These are phyloP conservation scores for Lactuca sativa DNA, from an alignment of 129 eudicot species.

Conservation along the genomic window DNA sequence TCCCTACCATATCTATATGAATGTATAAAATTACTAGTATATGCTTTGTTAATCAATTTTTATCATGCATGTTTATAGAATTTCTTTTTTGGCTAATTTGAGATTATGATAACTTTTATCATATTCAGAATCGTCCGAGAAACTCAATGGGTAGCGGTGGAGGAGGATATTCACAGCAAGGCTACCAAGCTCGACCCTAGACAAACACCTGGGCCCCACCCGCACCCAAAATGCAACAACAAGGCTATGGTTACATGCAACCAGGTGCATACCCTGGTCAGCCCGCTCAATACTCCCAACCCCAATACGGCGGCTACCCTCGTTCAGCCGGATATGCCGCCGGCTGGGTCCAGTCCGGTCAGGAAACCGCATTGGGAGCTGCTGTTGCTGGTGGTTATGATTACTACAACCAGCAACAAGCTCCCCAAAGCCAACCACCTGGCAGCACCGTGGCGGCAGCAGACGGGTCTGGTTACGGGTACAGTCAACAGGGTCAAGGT, in stretches of 20 bases:
- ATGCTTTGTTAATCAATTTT: too few relatives aligned
- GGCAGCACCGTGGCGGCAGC: too few relatives aligned
- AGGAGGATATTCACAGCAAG: too few relatives aligned
- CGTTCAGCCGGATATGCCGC: conserved; percentile 70
- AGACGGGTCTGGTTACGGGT: conserved; percentile 58
- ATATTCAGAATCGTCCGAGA: conserved; percentile 98
- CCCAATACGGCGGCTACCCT: too few relatives aligned
- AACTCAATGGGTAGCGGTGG: too few relatives aligned
- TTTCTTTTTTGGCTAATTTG: conserved; percentile 46
- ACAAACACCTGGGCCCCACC: conserved; percentile 73
- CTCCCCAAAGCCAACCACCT: too few relatives aligned
- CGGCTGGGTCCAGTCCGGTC: conserved; percentile 78
- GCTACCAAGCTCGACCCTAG: conserved; percentile 81
- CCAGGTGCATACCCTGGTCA: conserved; percentile 74
- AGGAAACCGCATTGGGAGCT: conserved; percentile 49
- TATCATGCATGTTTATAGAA: not conserved
- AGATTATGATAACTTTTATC: conserved; percentile 24
- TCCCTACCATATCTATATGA: conserved; percentile 15
- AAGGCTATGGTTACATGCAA: conserved; percentile 71
- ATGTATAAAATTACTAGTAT: not conserved
- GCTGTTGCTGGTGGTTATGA: conserved; percentile 18
- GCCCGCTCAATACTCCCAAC: conserved; percentile 59
- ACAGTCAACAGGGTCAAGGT: conserved; percentile 68
- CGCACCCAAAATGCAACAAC: conserved; percentile 73
- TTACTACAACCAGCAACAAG: too few relatives aligned